A percentile compares a stretch with the other conserved stretches of the same genome.
Conservation (phyloP, 2,329 filamentous ascomycete species). For the Biscogniauxia sp. region DNA sequence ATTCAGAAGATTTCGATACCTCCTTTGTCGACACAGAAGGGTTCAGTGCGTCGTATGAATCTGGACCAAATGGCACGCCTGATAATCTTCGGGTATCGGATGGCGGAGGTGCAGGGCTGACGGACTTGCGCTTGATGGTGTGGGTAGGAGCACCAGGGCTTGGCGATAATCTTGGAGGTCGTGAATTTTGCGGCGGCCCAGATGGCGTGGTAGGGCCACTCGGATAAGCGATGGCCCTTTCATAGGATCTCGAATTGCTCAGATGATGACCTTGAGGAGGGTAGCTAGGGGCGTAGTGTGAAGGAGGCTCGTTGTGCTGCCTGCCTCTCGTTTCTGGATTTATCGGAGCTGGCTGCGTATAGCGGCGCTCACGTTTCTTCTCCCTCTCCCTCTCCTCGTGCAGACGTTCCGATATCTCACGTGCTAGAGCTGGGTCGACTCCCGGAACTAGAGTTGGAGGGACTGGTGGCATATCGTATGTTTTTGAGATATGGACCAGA, state of each 20-base stretch:
- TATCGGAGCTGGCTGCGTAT: slow-evolving; percentile 39
- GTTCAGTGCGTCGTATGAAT: slow-evolving; percentile 73
- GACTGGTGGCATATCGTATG: slow-evolving; percentile 46
- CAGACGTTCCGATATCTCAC: slow-evolving; percentile 57
- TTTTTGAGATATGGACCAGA: slow-evolving; percentile 30
- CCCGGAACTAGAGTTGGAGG: slow-evolving; percentile 61
- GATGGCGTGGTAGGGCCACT: slow-evolving; percentile 21
- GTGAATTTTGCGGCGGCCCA: slow-evolving; percentile 10
- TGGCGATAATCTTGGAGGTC: slow-evolving; percentile 37
- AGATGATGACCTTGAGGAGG: slow-evolving; percentile 22
- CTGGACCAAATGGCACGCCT: slow-evolving; percentile 69
- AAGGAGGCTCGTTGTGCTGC: slow-evolving; percentile 34
- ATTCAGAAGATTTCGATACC: slow-evolving; percentile 34
- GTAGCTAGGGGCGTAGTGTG: slow-evolving; percentile 24
- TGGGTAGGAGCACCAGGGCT: slow-evolving; percentile 44
- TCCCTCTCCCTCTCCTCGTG: slow-evolving; percentile 46
- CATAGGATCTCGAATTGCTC: slow-evolving; percentile 23
- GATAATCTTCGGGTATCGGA: slow-evolving; percentile 51
- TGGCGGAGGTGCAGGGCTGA: slow-evolving; percentile 64
- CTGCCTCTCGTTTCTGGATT: slow-evolving; percentile 42
- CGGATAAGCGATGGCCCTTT: slow-evolving; percentile 35
- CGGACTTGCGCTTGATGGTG: slow-evolving; percentile 67
- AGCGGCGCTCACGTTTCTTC: slow-evolving; percentile 42
- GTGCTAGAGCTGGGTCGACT: slow-evolving; percentile 53
- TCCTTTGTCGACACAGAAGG: slow-evolving; percentile 46